Percentiles rank a stretch among this genome's conserved stretches.
Conservation (phyloP, 2,329 filamentous ascomycete species). For the Aspergillus latus region DNA sequence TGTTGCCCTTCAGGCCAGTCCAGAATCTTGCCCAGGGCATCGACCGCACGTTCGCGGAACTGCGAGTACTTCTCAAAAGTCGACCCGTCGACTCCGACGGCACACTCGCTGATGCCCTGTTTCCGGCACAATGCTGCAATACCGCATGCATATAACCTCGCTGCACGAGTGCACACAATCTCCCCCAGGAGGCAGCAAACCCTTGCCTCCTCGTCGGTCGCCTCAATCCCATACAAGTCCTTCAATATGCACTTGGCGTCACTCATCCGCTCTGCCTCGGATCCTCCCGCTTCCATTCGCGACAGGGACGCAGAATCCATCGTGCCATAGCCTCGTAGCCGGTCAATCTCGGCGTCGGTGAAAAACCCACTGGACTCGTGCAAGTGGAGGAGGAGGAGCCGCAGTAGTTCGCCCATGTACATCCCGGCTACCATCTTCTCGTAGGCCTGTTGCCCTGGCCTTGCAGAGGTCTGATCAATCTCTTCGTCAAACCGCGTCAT, state of each 20-base stretch:
- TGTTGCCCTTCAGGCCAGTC: conserved; percentile 79
- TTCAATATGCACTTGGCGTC: conserved; percentile 78
- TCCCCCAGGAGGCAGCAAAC: conserved; percentile 85
- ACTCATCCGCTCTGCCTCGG: conserved; percentile 79
- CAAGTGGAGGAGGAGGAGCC: conserved; percentile 77
- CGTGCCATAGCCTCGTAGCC: conserved; percentile 75
- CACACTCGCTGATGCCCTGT: conserved; percentile 77
- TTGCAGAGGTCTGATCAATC: conserved; percentile 81
- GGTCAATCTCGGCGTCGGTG: conserved; percentile 72
- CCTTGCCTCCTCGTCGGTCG: conserved; percentile 75
- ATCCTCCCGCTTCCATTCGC: conserved; percentile 75
- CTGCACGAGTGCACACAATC: conserved; percentile 87
- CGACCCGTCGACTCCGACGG: conserved; percentile 91
- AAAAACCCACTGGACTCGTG: conserved; percentile 78
- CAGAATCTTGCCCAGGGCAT: conserved; percentile 10
- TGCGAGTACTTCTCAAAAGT: conserved; percentile 70
- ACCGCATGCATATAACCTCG: conserved; percentile 87
- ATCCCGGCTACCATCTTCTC: conserved; percentile 96
- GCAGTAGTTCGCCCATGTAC: conserved; percentile 90
- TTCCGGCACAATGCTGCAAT: conserved; percentile 96
- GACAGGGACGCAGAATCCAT: conserved; percentile 90
- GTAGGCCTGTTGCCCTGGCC: conserved; percentile 89
- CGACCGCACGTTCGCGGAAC: conserved; percentile 3
- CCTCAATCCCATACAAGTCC: conserved; percentile 65
- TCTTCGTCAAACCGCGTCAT: conserved; percentile 60